Evolutionary conservation across 371 early-diverging fungal genomes (phyloP), one percentile per base, ranked within the genome.

Genomic region (Haplosporangium sp.): DNA sequence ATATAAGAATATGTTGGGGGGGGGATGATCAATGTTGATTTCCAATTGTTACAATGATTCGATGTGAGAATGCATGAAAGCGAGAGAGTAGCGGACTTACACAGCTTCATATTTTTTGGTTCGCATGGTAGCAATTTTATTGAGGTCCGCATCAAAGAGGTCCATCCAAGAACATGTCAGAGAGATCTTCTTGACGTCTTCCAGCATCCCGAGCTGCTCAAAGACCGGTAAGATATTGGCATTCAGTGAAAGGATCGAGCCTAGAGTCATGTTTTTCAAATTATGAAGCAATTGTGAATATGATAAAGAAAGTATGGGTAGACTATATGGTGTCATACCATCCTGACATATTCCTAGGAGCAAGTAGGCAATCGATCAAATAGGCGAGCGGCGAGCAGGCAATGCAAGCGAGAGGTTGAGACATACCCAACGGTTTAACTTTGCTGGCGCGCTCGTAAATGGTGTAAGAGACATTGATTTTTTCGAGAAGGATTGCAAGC

Each of bases 391-490:
- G n/a, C n/a, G 29, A 29, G 29, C 29, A 46, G 46, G 16, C 16
- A 46, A 10, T 5, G n/a, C 16, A 0, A n/a, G 46, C 11, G 10
- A 46, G n/a, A 46, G 46, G 46, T 10, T 0, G 36, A 20, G 9
- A 8, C 37, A 2, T 62, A 65, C 67, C 67, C 20, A 67, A 37
- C n/a, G 61, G 55, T 43, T 61, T 68, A n/a, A 68, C 62, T 38
- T 51, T 36, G 21, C 23, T 21, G n/a, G 68, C 68, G 14, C 54
- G 43, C 53, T 68, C 68, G 40, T 46, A 61, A 29, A 68, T 68
- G 6, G 18, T 37, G 48, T 61, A 68, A 1, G 68, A 55, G 37
- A 61, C 41, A 6, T 61, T 54, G 45, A 45, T 36, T n/a, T 47
- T 50, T 40, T 68, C 68, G 23, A 68, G 62, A 38, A 60, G 46